Base-by-base conservation (phyloP, 495 filamentous ascomycete genomes). In the Talaromyces borbonicus region DNA sequence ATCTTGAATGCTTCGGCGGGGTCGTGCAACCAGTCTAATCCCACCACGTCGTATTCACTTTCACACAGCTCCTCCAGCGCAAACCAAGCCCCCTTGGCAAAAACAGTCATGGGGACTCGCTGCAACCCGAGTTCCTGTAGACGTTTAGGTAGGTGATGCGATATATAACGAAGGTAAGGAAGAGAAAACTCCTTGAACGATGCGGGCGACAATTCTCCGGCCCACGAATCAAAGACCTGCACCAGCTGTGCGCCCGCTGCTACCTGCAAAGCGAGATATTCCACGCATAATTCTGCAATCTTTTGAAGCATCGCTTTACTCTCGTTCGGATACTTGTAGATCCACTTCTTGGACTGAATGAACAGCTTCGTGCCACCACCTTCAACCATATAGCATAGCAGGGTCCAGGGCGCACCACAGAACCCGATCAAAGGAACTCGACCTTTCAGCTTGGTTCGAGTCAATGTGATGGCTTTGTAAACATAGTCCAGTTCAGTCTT, bases 21-120 rank as follows among this genome's bases (percentile, higher is more conserved):
- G 56, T 90, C 87, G 50, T 95, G 86, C 20, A 90, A 77, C 92
- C 92, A 98, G 62, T 98, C 92, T 46, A 98, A 70, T 19, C 93
- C 85, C 41, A 98, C 82, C 24, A 95, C 85, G 51, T 97, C 80
- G 66, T 97, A 98, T 9, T 87, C 89, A 16, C 87, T 79, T 53
- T 86, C 69, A 63, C 90, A 95, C 11, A 90, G 74, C 9, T 84
- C 80, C 51, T 95, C 87, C 24, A 98, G 69, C 3, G 87, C 89
- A 63, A 90, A 94, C 86, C 92, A 95, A n/a, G 92, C 90, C 3
- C 92, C 92, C 68, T 98, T 98, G n/a, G 92, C 88, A 62, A 98
- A 98, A 12, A 96, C 87, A n/a, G 87, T 92, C 92, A 98, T 96
- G 1, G 92, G 92, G 2, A 97, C 93, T 4, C 67, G 70, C 46